Evolutionary conservation across 176 grass and related monocot genomes (phyloP).

Genomic region (Oryza brachyantha): DNA sequence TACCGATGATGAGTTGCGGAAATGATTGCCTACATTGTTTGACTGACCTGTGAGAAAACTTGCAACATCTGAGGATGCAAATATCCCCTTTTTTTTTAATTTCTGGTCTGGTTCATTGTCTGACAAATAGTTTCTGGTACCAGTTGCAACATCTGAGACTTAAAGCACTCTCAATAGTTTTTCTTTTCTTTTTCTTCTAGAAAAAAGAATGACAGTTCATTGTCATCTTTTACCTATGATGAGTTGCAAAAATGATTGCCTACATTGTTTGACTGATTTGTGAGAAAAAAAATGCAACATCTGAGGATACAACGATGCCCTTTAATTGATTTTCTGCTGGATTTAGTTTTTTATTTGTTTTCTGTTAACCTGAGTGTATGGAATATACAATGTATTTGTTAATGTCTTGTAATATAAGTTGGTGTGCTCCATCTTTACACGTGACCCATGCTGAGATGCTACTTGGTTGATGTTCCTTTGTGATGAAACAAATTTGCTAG

Average conservation of each 20-base stretch:
- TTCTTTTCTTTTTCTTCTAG: not conserved
- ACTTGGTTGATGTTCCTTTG: not conserved
- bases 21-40: conserved; percentile 27
- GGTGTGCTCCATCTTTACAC: not conserved
- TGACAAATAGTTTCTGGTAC: conserved; percentile 10
- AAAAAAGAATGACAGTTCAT: not conserved
- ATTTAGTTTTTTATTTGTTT: not conserved
- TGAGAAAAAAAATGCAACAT: conserved; percentile 19
- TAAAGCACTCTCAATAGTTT: not conserved
- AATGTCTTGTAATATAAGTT: not conserved
- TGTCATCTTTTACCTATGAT: not conserved
- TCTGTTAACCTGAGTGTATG: not conserved
- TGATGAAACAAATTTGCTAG: not conserved
- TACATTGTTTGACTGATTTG: conserved; percentile 25
- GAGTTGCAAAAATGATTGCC: conserved; percentile 22
- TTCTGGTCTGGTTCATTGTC: conserved; percentile 31
- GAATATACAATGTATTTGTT: not conserved
- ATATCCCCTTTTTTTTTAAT: not conserved
- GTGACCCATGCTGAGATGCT: not conserved
- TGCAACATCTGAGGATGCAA: conserved; percentile 22
- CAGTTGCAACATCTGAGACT: not conserved
- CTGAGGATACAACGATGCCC: not conserved
- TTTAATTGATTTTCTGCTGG: not conserved
- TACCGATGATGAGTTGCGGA: conserved; percentile 28
- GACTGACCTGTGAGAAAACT: not conserved